Percentiles rank a stretch among this genome's conserved stretches.
These are phyloP conservation scores for Hypoxylon fragiforme DNA, from an alignment of 495 filamentous ascomycete species.

Conservation along the genomic window DNA sequence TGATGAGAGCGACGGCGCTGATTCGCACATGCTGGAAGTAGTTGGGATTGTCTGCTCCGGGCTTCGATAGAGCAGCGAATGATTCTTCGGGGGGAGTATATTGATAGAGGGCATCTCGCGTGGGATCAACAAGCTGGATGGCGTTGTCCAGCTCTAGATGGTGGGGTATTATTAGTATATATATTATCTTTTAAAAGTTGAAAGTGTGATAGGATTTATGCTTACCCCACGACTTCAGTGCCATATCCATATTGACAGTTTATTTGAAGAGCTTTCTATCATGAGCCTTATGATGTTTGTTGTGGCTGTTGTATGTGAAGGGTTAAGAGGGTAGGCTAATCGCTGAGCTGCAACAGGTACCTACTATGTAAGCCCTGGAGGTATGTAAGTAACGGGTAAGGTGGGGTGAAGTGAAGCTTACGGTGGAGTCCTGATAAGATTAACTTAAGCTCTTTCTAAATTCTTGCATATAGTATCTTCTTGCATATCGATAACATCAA, in stretches of 20 bases:
- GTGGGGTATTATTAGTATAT: slow-evolving; percentile 19
- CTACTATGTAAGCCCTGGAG: too few relatives aligned
- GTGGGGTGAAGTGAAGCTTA: too few relatives aligned
- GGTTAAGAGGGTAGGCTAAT: too few relatives aligned
- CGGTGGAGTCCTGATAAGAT: too few relatives aligned
- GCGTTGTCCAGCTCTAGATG: slow-evolving; percentile 83
- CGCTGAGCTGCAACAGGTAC: too few relatives aligned
- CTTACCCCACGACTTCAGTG: slow-evolving; percentile 65
- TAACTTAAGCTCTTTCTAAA: too few relatives aligned
- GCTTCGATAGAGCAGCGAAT: slow-evolving; percentile 60
- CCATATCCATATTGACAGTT: slow-evolving; percentile 52
- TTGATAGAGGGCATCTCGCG: slow-evolving; percentile 86
- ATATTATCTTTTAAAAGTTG: too few relatives aligned
- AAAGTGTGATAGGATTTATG: not conserved
- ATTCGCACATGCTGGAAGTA: slow-evolving; percentile 95
- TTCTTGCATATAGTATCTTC: too few relatives aligned
- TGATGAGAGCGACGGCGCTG: slow-evolving; percentile 88
- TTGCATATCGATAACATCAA: slow-evolving; percentile 40
- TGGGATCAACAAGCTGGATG: slow-evolving; percentile 78
- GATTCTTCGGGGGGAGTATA: slow-evolving; percentile 72
- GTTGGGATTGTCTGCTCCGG: slow-evolving; percentile 81
- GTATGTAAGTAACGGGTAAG: too few relatives aligned
- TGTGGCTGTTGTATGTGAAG: slow-evolving; percentile 4
- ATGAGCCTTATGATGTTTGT: slow-evolving; percentile 7
- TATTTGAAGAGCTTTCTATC: not conserved